Evolutionary conservation across 2,329 filamentous ascomycete species (phyloP).

Genomic region (Alternaria arbusti): DNA sequence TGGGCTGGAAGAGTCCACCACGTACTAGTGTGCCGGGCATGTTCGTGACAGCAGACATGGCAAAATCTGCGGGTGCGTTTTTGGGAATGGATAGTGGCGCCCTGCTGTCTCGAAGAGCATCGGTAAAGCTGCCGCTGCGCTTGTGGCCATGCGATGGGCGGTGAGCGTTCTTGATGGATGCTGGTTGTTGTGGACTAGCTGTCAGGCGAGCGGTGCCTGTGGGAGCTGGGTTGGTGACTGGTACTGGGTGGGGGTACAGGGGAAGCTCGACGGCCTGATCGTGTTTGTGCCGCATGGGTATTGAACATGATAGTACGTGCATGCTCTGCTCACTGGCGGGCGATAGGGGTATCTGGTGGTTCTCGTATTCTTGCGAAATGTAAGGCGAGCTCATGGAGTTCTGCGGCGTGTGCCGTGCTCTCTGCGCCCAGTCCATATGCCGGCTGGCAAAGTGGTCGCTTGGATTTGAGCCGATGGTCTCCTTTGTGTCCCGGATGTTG

Average conservation of each 20-base stretch:
- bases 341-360: constrained; percentile 48
- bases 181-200: constrained; percentile 36
- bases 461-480: constrained; percentile 45
- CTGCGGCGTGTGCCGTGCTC: constrained; percentile 44
- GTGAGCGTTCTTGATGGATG: constrained; percentile 33
- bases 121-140: constrained; percentile 84
- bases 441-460: constrained; percentile 48
- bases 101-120: constrained; percentile 76
- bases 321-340: constrained; percentile 60
- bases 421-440: constrained; percentile 49
- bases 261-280: constrained; percentile 48
- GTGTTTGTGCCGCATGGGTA: constrained; percentile 55
- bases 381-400: constrained; percentile 47
- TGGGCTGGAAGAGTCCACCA: constrained; percentile 82
- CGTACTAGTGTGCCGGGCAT: constrained; percentile 85
- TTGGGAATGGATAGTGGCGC: constrained; percentile 59
- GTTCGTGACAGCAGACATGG: constrained; percentile 65
- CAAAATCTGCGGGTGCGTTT: constrained; percentile 48
- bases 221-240: constrained; percentile 42
- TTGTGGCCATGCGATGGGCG: constrained; percentile 65
- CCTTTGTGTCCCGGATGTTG: constrained; percentile 36
- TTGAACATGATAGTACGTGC: constrained; percentile 65
- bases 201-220: constrained; percentile 37
- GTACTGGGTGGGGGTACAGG: constrained; percentile 48
- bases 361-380: constrained; percentile 41